Conservation (phyloP, 2,329 filamentous ascomycete species). For the Colletotrichum salicis region DNA sequence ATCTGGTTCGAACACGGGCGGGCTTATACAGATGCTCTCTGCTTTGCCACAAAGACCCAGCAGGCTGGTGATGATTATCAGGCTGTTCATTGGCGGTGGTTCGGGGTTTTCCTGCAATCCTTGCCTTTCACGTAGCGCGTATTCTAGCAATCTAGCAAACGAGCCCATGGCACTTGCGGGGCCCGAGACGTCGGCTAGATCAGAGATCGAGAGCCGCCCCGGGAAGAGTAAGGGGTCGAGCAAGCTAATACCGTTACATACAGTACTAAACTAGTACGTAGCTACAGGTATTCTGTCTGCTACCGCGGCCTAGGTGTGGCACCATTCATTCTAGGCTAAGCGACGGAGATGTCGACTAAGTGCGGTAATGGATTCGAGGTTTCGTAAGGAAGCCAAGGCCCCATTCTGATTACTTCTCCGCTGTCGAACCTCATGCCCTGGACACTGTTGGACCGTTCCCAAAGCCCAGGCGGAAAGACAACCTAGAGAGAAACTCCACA, state of each 20-base stretch:
- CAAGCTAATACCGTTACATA: not conserved
- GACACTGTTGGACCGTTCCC: not conserved
- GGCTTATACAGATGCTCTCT: not conserved
- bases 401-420: conserved; percentile 24
- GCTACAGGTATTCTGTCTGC: not conserved
- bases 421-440: conserved; percentile 11
- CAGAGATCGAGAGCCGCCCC: conserved; percentile 34
- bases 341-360: conserved; percentile 30
- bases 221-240: conserved; percentile 5
- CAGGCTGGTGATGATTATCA: not conserved
- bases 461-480: not conserved
- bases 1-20: not conserved
- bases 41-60: not conserved
- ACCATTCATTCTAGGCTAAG: conserved; percentile 4
- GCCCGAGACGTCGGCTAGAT: conserved; percentile 33
- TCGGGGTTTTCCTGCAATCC: not conserved
- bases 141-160: conserved; percentile 9
- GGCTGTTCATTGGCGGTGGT: not conserved
- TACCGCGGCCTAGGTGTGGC: conserved; percentile 8
- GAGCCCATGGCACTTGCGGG: conserved; percentile 25
- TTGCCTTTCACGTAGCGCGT: not conserved
- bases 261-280: not conserved
- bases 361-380: conserved; percentile 33
- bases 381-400: conserved; percentile 23
- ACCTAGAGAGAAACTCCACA: not conserved